These are phyloP conservation scores for Schoenoplectus triqueter DNA, from an alignment of 202 grass and related monocot species.

Conservation along the genomic window DNA sequence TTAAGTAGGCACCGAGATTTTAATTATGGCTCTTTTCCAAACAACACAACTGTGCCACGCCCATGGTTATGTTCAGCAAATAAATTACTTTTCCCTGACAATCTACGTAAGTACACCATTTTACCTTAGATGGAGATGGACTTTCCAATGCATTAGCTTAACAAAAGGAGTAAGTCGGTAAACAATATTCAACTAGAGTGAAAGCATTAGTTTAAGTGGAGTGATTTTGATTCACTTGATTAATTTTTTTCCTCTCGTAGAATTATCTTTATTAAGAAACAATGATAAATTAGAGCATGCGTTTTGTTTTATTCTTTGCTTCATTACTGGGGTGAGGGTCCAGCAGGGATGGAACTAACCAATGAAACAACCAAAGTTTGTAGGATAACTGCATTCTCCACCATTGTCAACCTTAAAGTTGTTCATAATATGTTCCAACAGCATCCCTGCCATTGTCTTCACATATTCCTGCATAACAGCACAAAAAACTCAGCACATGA, in stretches of 20 bases:
- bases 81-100: neutral
- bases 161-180: neutral
- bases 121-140: neutral
- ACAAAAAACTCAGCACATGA: conserved; percentile 45
- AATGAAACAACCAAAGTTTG: conserved; percentile 89
- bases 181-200: conserved; percentile 22
- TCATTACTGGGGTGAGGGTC: neutral
- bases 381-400: conserved; percentile 70
- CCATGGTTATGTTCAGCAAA: neutral
- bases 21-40: neutral
- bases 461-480: conserved; percentile 63
- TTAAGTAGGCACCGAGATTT: neutral
- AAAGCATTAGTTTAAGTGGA: neutral
- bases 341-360: conserved; percentile 50
- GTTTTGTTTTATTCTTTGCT: neutral
- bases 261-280: conserved; percentile 5
- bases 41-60: neutral
- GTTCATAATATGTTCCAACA: conserved; percentile 83
- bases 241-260: neutral
- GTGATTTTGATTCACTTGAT: neutral
- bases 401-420: conserved; percentile 86
- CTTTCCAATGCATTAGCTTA: neutral
- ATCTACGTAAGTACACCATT: neutral
- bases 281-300: neutral
- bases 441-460: conserved; percentile 64